Conservation (phyloP, 2,329 filamentous ascomycete genomes). For the Paracoccidioides lutzii region DNA sequence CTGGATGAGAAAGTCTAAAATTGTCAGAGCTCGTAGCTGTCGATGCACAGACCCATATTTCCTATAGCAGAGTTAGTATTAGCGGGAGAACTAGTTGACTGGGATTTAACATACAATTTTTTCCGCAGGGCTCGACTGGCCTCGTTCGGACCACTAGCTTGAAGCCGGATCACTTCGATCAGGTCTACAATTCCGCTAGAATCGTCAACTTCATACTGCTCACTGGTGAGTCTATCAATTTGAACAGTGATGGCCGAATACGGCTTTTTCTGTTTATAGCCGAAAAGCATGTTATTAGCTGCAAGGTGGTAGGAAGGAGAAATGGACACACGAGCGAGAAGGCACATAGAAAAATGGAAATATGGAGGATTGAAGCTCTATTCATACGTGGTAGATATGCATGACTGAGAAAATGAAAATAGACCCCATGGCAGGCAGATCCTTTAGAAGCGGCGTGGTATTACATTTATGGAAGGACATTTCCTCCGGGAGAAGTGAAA, state of each 20-base stretch:
- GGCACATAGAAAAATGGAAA: neutral
- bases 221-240: constrained; percentile 79
- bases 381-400: neutral
- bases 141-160: constrained; percentile 73
- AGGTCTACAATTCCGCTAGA: constrained; percentile 84
- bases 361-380: neutral
- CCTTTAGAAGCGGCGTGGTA: neutral
- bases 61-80: constrained; percentile 26
- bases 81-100: neutral
- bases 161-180: constrained; percentile 84
- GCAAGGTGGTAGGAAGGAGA: neutral
- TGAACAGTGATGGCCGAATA: constrained; percentile 90
- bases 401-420: neutral
- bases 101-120: constrained; percentile 55
- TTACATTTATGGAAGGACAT: neutral
- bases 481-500: neutral
- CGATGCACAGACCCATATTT: constrained; percentile 95
- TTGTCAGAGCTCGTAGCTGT: constrained; percentile 73
- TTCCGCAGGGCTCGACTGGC: constrained; percentile 86
- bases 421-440: neutral
- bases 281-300: neutral
- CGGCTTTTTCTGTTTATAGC: constrained; percentile 52
- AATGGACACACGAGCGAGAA: neutral
- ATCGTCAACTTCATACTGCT: constrained; percentile 82
- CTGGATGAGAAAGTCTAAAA: constrained; percentile 86